These are phyloP conservation scores for Trichoderma parareesei DNA, from an alignment of 495 filamentous ascomycete genomes.

Conservation along the genomic window DNA sequence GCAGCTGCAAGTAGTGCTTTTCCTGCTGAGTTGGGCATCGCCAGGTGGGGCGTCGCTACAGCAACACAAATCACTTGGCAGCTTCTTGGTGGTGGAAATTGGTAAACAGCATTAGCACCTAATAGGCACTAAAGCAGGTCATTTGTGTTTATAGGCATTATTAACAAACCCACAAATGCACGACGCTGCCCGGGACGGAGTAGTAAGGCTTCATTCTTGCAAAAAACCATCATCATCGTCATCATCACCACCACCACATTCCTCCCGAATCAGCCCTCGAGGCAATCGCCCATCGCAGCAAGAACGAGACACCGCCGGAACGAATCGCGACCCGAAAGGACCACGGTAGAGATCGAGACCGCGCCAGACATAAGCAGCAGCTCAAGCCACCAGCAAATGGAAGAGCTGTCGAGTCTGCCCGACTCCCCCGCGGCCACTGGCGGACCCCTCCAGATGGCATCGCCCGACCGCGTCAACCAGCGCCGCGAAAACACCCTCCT, in stretches of 20 bases:
- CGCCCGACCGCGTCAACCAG: slow-evolving; percentile 75
- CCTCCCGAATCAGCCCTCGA: background rate
- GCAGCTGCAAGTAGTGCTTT: background rate
- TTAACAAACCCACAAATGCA: slow-evolving; percentile 2
- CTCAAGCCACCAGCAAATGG: slow-evolving; percentile 13
- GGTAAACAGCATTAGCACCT: slow-evolving; percentile 8
- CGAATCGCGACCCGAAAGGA: background rate
- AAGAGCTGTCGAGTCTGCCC: slow-evolving; percentile 23
- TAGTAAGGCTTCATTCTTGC: background rate
- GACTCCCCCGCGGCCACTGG: slow-evolving; percentile 30
- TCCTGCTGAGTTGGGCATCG: background rate
- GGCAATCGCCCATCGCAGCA: background rate
- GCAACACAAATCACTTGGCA: slow-evolving; percentile 3
- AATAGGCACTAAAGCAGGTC: too few species aligned
- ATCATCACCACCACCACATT: too few species aligned
- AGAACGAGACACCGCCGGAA: background rate
- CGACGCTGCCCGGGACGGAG: background rate
- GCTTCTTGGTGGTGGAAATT: slow-evolving; percentile 6
- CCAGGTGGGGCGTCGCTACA: slow-evolving; percentile 5
- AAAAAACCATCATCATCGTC: too few species aligned
- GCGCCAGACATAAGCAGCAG: background rate
- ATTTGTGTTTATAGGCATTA: background rate
- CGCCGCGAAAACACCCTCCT: slow-evolving; percentile 36
- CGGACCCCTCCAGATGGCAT: slow-evolving; percentile 59
- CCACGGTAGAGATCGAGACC: background rate